Evolutionary conservation across 345 rosid species (phyloP).

Genomic region (Syzygium grande): DNA sequence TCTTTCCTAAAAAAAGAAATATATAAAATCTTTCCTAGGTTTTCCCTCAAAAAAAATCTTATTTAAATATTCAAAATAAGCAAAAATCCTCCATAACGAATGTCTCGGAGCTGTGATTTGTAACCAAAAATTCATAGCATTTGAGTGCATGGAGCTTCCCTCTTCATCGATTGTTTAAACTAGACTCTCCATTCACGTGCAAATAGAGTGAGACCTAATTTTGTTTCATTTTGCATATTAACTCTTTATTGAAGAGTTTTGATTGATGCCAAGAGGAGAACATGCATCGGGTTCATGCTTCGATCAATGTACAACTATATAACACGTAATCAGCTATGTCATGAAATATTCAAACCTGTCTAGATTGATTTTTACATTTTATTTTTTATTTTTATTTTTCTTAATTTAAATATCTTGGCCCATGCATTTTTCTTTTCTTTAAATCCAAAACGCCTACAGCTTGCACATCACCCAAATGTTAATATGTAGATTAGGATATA

Average conservation of each 20-base stretch:
- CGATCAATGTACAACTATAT: background rate
- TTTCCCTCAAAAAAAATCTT: background rate
- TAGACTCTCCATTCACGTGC: too few species aligned
- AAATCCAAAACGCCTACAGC: background rate
- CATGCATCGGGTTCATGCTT: background rate
- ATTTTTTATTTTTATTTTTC: too few species aligned
- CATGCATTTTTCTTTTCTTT: background rate
- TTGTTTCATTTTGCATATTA: background rate
- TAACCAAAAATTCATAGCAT: background rate
- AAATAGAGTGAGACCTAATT: too few species aligned
- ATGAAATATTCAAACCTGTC: background rate
- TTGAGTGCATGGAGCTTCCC: background rate
- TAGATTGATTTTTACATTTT: background rate
- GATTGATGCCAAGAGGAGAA: background rate
- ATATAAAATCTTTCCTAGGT: background rate
- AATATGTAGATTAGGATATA: too few species aligned
- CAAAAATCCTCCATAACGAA: background rate
- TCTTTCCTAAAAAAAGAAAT: background rate
- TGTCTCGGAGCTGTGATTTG: background rate
- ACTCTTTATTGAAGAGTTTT: background rate
- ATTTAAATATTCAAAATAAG: background rate
- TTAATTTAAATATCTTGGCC: background rate
- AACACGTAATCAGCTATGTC: background rate
- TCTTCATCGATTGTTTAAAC: background rate
- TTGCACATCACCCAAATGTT: background rate